These are phyloP conservation scores for Petunia secreta DNA, from an alignment of 257 asterid species.

Conservation along the genomic window DNA sequence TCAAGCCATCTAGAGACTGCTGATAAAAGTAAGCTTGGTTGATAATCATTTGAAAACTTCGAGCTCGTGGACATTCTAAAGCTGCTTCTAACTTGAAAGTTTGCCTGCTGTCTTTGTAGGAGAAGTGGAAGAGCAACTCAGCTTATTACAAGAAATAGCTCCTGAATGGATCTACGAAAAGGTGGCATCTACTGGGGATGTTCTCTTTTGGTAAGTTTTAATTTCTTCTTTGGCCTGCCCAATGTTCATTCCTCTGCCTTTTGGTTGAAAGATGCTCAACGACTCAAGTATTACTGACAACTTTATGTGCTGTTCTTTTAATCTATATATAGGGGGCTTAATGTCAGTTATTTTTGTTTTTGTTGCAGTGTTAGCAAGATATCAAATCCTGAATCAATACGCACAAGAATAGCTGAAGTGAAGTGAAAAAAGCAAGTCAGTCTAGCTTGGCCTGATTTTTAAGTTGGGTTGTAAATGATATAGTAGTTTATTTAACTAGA, in stretches of 20 bases:
- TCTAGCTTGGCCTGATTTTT: not conserved
- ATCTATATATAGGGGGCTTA: not conserved
- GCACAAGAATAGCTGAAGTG: conserved; percentile 60
- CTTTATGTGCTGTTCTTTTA: not conserved
- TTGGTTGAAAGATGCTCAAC: not conserved
- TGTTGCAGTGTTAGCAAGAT: conserved; percentile 66
- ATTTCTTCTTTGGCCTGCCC: not conserved
- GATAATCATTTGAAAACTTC: conserved; percentile 1
- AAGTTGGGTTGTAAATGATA: conserved; percentile 15
- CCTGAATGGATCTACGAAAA: conserved; percentile 89
- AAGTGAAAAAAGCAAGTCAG: conserved; percentile 33
- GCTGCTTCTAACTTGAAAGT: conserved; percentile 15
- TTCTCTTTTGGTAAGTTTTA: conserved; percentile 59
- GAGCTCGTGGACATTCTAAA: not conserved
- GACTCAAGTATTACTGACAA: not conserved
- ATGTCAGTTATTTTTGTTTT: not conserved
- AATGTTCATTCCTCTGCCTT: not conserved
- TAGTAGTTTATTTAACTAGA: conserved; percentile 18
- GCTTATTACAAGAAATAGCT: conserved; percentile 71
- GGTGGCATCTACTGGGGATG: conserved; percentile 59
- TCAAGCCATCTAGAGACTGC: conserved; percentile 49
- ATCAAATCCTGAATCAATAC: conserved; percentile 51
- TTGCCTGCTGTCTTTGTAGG: conserved; percentile 46
- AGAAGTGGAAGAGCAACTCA: conserved; percentile 73
- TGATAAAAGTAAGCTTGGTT: conserved; percentile 59